Base-by-base conservation (phyloP, 805 yeast genomes). In the Lipomyces mesembrius region DNA sequence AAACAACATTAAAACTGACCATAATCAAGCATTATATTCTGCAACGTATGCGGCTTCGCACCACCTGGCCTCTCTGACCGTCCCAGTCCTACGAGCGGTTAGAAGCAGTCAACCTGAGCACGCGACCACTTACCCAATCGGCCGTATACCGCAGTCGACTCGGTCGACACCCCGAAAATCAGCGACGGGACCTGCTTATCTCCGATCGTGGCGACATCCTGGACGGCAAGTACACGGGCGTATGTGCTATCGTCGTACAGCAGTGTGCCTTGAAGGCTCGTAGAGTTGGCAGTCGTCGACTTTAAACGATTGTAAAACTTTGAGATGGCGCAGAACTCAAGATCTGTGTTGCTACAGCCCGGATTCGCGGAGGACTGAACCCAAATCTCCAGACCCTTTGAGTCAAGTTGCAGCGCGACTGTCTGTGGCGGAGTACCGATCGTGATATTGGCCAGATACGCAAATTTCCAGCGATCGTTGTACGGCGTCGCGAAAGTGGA, bases 341-440 rank as follows among this genome's bases (percentile, higher is more conserved):
- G 29, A 7, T 20, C 46, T 1, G 12, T 25, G 4, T 32, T n/a
- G 6, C 20, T 6, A 55, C 72, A 69, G 14, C 39, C 60, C 34
- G 46, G 53, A 51, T 64, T 61, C 17, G 3, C 22, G 14, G 49
- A 34, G 20, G 62, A 29, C 20, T 63, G 71, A 43, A 88, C 84
- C 91, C 92, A 89, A 57, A 88, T 75, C 74, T 90, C 94, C 1
- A 88, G 82, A 0, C 92, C 87, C 1, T 92, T 93, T 1, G 94
- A 88, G 74, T 90, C 95, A 20, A 90, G 75, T 56, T 85, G 76
- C 7, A 88, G 85, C 4, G 78, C 78, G 2, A 88, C 79, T 2
- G 78, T 73, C 71, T 88, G 88, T 1, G 77, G 71, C 2, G 86
- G 82, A 0, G 90, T 83, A 6, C 95, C 95, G 4, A 90, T 58